Base-by-base conservation (phyloP, 2,329 filamentous ascomycete genomes). In the Drechslerella coelobrocha region DNA sequence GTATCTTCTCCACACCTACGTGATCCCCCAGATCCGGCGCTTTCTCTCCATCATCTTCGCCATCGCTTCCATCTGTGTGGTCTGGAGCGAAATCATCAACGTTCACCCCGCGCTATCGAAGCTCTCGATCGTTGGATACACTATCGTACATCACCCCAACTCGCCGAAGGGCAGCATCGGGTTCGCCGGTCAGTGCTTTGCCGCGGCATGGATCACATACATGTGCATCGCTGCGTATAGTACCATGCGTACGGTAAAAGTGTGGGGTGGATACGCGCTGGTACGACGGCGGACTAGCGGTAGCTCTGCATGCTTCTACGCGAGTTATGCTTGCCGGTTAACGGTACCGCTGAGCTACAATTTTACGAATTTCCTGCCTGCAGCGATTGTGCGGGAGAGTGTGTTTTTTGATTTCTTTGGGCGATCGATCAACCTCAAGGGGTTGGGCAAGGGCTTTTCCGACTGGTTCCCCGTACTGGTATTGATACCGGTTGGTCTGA, bases 281-380 rank as follows among this genome's bases (percentile, higher is more conserved):
- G 93, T 97, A 50, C 87, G 86, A 68, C 88, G 94, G 63, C 94
- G 96, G 77, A 99, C 94, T 0, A 93, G 95, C 66, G 88, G 91
- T 71, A 94, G 97, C 78, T 91, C 89, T 53, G 94, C 94, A 0
- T 95, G 93, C 75, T 99, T 95, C 92, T 99, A 97, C 77, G 89
- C 91, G 0, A 88, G 91, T 66, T 91, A 97, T 78, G 90, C 97
- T 9, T 93, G 94, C 55, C 91, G 92, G 76, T 86, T 99, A 45
- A 96, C 90, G 0, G 91, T 99, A 0, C 94, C 94, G 0, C 83
- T 99, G 7, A 88, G 90, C 2, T 99, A 96, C 84, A 99, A 99
- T 80, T 99, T 97, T 77, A 84, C 96, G 78, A 97, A 93, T 0
- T 93, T 97, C 78, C 80, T 97, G 21, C 89, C 90, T 0, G 83